Base-by-base conservation (phyloP, 2,329 filamentous ascomycete genomes). In the Aspergillus pseudonomiae region DNA sequence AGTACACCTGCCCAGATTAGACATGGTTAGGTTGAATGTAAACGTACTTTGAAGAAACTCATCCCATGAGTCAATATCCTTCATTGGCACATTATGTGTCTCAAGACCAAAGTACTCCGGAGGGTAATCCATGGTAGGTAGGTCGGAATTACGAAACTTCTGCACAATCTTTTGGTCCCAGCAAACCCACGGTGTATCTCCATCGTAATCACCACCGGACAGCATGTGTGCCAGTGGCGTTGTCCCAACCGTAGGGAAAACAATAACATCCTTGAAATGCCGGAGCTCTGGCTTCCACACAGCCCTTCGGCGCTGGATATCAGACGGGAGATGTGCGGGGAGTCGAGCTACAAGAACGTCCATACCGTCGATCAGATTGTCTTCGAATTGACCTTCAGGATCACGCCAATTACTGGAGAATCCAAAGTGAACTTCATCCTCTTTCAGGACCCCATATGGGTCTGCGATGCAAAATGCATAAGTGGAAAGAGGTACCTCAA, bases 191-290 rank as follows among this genome's bases (percentile, higher is more conserved):
- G 86, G 78, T 3, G 75, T 82, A 62, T 90, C 88, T 0, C 88
- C 88, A 66, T 90, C 88, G 63, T 89, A 89, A 69, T 90, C 88
- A 10, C 88, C 88, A 6, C 87, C 88, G 28, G 88, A 88, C 0
- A 89, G 75, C 70, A 86, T 85, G n/a, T 81, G 80, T 0, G 86
- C 88, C 0, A 88, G 74, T 0, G 88, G 84, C 19, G 78, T 80
- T 9, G 76, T 66, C 0, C 88, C 88, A 62, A 73, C 78, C 0
- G 79, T 80, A 0, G 88, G 77, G 65, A 89, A 89, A 0, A 89
- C 79, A 16, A 87, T 82, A 0, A 89, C 80, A 69, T 89, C 84
- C 53, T 81, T 81, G 10, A 88, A 79, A 67, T 87, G 81, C 0
- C 81, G 79, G 0, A 89, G 78, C 56, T 85, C 79, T 1, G 76